These are phyloP conservation scores for Parathielavia hyrcaniae DNA, from an alignment of 495 filamentous ascomycete genomes.

Conservation along the genomic window DNA sequence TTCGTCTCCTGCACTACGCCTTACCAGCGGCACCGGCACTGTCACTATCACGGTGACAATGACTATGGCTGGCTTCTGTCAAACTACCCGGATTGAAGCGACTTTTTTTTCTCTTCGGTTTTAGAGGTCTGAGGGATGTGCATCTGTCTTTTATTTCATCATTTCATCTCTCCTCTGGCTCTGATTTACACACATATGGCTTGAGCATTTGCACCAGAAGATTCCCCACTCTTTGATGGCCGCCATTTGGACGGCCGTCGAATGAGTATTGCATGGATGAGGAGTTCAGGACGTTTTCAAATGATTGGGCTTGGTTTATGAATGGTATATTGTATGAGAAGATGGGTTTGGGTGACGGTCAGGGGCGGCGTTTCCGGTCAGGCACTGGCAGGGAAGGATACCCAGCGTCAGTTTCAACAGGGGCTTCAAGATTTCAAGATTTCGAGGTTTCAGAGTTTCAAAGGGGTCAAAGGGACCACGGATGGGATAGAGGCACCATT, in stretches of 20 bases:
- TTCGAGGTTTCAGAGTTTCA: neutral
- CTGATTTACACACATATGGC: conserved; percentile 9
- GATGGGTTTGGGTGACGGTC: neutral
- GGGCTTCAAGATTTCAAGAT: no score
- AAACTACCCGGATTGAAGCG: neutral
- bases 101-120: neutral
- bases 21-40: neutral
- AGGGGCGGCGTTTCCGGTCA: conserved; percentile 7
- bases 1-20: neutral
- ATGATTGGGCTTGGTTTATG: conserved; percentile 6
- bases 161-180: conserved; percentile 9
- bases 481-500: neutral
- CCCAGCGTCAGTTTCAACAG: neutral
- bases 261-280: conserved; percentile 18
- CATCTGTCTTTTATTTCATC: neutral
- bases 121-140: neutral
- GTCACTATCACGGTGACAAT: neutral
- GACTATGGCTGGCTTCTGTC: neutral
- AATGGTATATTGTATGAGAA: conserved; percentile 1
- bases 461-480: neutral
- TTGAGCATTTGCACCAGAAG: conserved; percentile 14
- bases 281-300: conserved; percentile 15
- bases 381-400: conserved; percentile 8
- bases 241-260: conserved; percentile 4
- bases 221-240: conserved; percentile 14